Evolutionary conservation across 192 early-diverging fungal genomes (phyloP).

Genomic region (Phlyctochytrium arcticum): DNA sequence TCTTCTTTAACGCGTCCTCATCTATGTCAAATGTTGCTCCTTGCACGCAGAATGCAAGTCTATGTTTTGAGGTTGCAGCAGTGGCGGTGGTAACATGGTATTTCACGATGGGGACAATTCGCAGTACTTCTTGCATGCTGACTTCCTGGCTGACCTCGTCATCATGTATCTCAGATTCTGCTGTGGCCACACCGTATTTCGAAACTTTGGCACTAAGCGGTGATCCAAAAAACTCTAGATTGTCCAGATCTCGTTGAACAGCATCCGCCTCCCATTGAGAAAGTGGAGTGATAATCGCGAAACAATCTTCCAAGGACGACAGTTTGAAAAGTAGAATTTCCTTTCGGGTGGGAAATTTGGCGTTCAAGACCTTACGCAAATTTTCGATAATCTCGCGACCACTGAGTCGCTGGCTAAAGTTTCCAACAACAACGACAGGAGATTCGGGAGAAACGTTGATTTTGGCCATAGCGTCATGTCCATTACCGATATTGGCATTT

Average conservation of each 20-base stretch:
- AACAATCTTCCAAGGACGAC: constrained; percentile 16
- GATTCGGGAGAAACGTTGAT: not conserved
- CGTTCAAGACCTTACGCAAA: not conserved
- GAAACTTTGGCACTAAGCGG: not conserved
- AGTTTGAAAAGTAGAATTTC: constrained; percentile 16
- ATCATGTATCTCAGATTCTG: too few species aligned
- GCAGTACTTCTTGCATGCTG: not conserved
- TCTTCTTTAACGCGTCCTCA: not conserved
- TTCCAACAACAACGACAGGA: constrained; percentile 12
- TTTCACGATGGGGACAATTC: not conserved
- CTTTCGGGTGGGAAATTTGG: not conserved
- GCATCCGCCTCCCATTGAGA: constrained; percentile 6
- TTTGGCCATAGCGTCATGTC: not conserved
- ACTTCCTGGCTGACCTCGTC: too few species aligned
- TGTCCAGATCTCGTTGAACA: constrained; percentile 6
- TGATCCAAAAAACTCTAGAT: constrained; percentile 16
- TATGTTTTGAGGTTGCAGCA: not conserved
- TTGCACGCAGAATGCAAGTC: too few species aligned
- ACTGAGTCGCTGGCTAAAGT: constrained; percentile 23
- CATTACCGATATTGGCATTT: not conserved
- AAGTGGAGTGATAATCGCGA: constrained; percentile 10
- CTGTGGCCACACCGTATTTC: not conserved
- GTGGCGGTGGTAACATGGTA: not conserved
- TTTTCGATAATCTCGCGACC: constrained; percentile 23
- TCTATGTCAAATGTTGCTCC: not conserved